These are phyloP conservation scores for Chlamydomonas incerta DNA, from an alignment of 139 green algal genomes.

Conservation along the genomic window DNA sequence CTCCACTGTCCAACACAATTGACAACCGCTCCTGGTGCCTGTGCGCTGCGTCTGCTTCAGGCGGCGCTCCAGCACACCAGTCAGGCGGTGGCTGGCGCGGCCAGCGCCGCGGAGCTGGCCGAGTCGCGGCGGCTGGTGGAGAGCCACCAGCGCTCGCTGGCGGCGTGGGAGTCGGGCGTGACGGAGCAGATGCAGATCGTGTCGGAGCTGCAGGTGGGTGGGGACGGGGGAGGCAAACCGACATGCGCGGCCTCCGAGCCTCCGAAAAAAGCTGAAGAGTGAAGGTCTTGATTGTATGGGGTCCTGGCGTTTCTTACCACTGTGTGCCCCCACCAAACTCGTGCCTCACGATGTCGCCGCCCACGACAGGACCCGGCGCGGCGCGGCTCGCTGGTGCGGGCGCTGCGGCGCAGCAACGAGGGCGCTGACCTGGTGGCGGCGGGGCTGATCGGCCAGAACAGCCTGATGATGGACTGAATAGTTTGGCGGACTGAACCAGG, in stretches of 20 bases:
- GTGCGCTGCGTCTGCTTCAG: too few relatives aligned
- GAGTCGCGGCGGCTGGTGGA: conserved; percentile 19
- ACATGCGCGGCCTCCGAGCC: too few relatives aligned
- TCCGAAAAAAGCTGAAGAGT: too few relatives aligned
- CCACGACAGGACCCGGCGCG: conserved; percentile 25
- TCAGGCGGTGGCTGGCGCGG: background rate
- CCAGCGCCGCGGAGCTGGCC: background rate
- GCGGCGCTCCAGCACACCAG: conserved; percentile 17
- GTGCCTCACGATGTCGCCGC: too few relatives aligned
- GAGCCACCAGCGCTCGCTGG: conserved; percentile 28
- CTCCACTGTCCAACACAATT: too few relatives aligned
- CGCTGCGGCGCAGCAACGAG: background rate
- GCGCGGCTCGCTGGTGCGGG: conserved; percentile 8
- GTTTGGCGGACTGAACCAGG: too few relatives aligned
- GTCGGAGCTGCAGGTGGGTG: conserved; percentile 24
- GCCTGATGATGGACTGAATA: background rate
- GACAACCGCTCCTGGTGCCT: too few relatives aligned
- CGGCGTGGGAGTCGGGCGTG: conserved; percentile 39
- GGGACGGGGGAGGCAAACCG: too few relatives aligned
- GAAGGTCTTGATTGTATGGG: too few relatives aligned
- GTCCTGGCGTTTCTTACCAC: too few relatives aligned
- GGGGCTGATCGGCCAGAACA: background rate
- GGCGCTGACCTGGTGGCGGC: background rate
- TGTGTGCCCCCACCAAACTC: too few relatives aligned
- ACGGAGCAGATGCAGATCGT: conserved; percentile 38